Evolutionary conservation across 768 basidiomycete species (phyloP).

Genomic region (Mrakia blollopis): DNA sequence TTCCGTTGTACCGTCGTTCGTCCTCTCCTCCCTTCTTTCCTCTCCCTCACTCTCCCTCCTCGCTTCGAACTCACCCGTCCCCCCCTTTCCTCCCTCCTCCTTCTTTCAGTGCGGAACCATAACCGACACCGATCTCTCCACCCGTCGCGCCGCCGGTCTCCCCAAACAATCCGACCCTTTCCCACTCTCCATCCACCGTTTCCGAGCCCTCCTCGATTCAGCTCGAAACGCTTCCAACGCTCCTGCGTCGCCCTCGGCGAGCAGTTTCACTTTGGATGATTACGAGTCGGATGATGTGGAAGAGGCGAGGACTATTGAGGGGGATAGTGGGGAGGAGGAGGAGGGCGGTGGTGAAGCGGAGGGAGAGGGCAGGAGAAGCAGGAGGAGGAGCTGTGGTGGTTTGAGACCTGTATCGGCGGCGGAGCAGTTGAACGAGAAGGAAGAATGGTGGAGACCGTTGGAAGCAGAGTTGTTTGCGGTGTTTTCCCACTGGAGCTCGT

Average conservation of each 20-base stretch:
- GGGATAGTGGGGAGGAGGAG: slow-evolving; percentile 31
- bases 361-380: background rate
- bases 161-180: slow-evolving; percentile 23
- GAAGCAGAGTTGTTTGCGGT: slow-evolving; percentile 6
- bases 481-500: slow-evolving; percentile 13
- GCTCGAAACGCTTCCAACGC: slow-evolving; percentile 6
- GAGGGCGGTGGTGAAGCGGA: background rate
- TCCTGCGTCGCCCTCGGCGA: background rate
- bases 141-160: slow-evolving; percentile 18
- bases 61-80: background rate
- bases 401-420: background rate
- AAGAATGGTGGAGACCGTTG: slow-evolving; percentile 20
- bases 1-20: slow-evolving; percentile 27
- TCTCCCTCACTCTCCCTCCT: no score
- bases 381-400: background rate
- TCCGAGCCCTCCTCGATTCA: slow-evolving; percentile 17
- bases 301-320: slow-evolving; percentile 30
- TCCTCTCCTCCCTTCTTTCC: background rate
- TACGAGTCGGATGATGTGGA: slow-evolving; percentile 12
- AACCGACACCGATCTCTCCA: slow-evolving; percentile 23
- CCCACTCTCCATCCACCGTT: slow-evolving; percentile 20
- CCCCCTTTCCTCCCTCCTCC: background rate
- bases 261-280: slow-evolving; percentile 12
- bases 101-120: slow-evolving; percentile 29
- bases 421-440: background rate